Evolutionary conservation across 1,284 basidiomycete species (phyloP).

Genomic region (Tilletia horrida): DNA sequence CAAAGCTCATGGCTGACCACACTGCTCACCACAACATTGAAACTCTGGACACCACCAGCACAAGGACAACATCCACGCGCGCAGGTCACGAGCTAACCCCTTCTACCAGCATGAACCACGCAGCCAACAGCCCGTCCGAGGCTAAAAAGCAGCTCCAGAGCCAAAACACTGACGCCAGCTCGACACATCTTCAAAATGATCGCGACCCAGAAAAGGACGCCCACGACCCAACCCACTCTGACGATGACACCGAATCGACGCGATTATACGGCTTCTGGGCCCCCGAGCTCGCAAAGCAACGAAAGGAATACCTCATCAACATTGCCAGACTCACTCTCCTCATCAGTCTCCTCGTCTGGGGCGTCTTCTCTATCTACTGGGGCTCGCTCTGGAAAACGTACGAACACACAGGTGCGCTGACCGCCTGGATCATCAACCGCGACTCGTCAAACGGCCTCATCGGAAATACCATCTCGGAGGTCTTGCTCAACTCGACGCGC

Average conservation of each 20-base stretch:
- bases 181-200: too few species aligned
- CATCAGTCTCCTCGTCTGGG: slow-evolving; percentile 38
- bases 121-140: too few species aligned
- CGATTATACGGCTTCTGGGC: slow-evolving; percentile 32
- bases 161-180: too few species aligned
- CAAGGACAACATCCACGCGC: too few species aligned
- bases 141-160: too few species aligned
- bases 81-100: too few species aligned
- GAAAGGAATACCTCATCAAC: slow-evolving; percentile 32
- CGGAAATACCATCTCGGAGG: slow-evolving; percentile 31
- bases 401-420: slow-evolving; percentile 35
- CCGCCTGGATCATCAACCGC: slow-evolving; percentile 43
- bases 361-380: slow-evolving; percentile 34
- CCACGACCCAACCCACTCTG: too few species aligned
- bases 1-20: too few species aligned
- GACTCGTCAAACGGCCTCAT: slow-evolving; percentile 32
- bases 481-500: slow-evolving; percentile 32
- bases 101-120: too few species aligned
- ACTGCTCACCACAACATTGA: too few species aligned
- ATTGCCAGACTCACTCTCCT: slow-evolving; percentile 27
- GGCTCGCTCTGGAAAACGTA: slow-evolving; percentile 40
- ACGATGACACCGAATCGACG: neutral
- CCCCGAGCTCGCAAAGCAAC: slow-evolving; percentile 26
- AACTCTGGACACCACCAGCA: too few species aligned
- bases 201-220: too few species aligned